These are phyloP conservation scores for Metarhizium humberi DNA, from an alignment of 2,329 filamentous ascomycete genomes.

Conservation along the genomic window DNA sequence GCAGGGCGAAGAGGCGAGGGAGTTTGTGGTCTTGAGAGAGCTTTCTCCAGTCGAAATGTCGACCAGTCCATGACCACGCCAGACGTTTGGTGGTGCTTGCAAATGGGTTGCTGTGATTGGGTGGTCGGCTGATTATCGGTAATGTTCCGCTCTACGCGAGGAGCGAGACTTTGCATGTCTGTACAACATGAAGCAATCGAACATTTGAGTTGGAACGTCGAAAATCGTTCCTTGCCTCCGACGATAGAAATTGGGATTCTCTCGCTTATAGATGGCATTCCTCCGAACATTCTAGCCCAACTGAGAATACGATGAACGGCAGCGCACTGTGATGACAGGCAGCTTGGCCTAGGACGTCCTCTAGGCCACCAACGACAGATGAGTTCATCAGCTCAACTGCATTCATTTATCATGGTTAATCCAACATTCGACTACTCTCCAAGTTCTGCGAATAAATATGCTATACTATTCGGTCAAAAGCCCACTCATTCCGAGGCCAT, in stretches of 20 bases:
- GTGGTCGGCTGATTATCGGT: slow-evolving; percentile 10
- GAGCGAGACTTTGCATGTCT: no score
- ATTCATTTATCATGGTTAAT: no score
- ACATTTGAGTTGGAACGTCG: not conserved
- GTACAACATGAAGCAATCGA: no score
- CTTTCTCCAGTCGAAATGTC: slow-evolving; percentile 25
- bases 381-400: no score
- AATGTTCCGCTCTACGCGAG: no score
- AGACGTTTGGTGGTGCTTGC: slow-evolving; percentile 12
- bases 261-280: not conserved
- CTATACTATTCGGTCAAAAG: not conserved
- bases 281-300: not conserved
- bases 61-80: slow-evolving; percentile 34
- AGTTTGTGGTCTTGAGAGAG: slow-evolving; percentile 14
- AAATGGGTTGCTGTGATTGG: slow-evolving; percentile 16
- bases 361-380: no score
- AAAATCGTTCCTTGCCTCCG: not conserved
- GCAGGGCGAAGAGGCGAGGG: slow-evolving; percentile 11
- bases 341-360: no score
- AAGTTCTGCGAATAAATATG: not conserved
- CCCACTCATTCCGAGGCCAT: not conserved
- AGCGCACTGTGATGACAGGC: not conserved
- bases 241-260: no score
- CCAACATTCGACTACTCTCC: not conserved
- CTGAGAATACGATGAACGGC: not conserved